phyloP scores from a whole-genome alignment of 2,329 filamentous ascomycete species.

The Beauveria varroae region DNA sequence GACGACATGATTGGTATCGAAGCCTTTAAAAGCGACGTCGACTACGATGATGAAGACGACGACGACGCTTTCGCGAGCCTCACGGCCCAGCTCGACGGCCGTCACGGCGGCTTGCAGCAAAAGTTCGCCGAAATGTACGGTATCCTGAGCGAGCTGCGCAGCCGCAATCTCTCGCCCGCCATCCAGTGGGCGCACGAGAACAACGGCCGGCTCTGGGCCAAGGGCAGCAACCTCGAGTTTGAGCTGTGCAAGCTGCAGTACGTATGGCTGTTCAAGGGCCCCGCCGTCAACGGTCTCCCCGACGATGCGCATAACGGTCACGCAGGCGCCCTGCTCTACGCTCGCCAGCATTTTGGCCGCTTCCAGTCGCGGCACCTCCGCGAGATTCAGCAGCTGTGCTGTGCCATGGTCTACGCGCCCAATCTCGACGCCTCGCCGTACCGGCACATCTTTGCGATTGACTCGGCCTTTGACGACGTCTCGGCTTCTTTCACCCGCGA shows the following conservation, averaged over 20 bases:
- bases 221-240: slow-evolving; percentile 91
- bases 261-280: slow-evolving; percentile 74
- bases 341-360: slow-evolving; percentile 59
- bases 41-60: not conserved
- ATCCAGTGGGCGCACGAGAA: slow-evolving; percentile 80
- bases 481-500: slow-evolving; percentile 84
- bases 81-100: not conserved
- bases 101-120: slow-evolving; percentile 53
- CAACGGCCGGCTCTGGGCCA: slow-evolving; percentile 61
- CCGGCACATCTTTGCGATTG: slow-evolving; percentile 64
- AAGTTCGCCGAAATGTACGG: slow-evolving; percentile 87
- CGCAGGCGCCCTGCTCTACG: slow-evolving; percentile 66
- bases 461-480: slow-evolving; percentile 73
- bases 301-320: slow-evolving; percentile 48
- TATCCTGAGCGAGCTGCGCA: slow-evolving; percentile 72
- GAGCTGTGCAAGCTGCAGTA: slow-evolving; percentile 87
- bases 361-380: slow-evolving; percentile 69
- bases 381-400: slow-evolving; percentile 75
- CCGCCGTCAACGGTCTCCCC: slow-evolving; percentile 45
- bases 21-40: not conserved
- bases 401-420: slow-evolving; percentile 69
- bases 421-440: slow-evolving; percentile 77
- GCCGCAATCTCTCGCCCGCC: slow-evolving; percentile 69
- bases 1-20: slow-evolving; percentile 20
- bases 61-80: not conserved